Percentiles rank a stretch among this genome's conserved stretches.
These are phyloP conservation scores for Penicillium diatomitis DNA, from an alignment of 495 filamentous ascomycete genomes.

Conservation along the genomic window DNA sequence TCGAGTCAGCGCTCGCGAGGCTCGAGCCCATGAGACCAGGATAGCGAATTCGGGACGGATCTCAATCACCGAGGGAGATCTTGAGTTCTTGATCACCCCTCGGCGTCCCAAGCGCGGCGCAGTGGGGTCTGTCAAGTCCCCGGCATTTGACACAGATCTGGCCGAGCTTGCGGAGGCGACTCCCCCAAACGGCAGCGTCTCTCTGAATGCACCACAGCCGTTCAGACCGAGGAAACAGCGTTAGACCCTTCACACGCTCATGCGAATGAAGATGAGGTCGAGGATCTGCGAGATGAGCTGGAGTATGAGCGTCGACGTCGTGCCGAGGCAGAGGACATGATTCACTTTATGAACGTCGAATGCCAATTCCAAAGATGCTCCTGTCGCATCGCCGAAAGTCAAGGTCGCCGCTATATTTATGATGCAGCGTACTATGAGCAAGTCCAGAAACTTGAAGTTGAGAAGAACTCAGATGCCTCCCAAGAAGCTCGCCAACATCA, in stretches of 20 bases:
- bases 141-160: conserved; percentile 38
- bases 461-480: conserved; percentile 7
- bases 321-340: conserved; percentile 56
- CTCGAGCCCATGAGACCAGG: conserved; percentile 21
- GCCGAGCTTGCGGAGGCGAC: conserved; percentile 41
- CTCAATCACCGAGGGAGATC: conserved; percentile 29
- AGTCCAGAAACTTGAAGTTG: conserved; percentile 17
- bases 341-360: conserved; percentile 77
- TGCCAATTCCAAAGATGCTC: conserved; percentile 67
- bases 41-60: conserved; percentile 20
- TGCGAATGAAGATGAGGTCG: conserved; percentile 40
- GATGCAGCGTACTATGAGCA: conserved; percentile 26
- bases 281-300: conserved; percentile 52
- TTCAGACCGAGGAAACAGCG: conserved; percentile 34
- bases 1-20: conserved; percentile 22
- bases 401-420: conserved; percentile 42
- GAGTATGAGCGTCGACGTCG: conserved; percentile 56
- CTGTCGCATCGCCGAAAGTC: conserved; percentile 47
- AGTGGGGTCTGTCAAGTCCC: conserved; percentile 46
- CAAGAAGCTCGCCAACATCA: background rate
- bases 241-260: conserved; percentile 18
- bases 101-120: conserved; percentile 46
- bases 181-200: conserved; percentile 54
- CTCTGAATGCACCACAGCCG: conserved; percentile 39
- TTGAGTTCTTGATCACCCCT: conserved; percentile 24